phyloP scores from a whole-genome alignment of 192 early-diverging fungal species.

The Coemansia asiatica region DNA sequence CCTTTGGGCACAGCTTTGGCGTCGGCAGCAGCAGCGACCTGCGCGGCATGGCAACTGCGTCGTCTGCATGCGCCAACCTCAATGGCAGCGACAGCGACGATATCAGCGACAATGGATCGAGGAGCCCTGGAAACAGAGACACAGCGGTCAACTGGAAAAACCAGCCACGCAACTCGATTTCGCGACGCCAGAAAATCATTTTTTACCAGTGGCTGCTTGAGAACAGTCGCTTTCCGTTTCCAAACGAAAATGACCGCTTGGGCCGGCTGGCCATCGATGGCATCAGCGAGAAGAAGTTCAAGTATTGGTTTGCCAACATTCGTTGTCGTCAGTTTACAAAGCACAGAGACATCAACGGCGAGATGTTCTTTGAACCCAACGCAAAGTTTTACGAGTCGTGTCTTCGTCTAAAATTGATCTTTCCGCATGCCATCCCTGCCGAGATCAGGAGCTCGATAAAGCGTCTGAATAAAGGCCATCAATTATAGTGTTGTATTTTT shows the following conservation, averaged over 20 bases:
- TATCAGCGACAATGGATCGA: background rate
- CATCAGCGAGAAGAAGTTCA: conserved; percentile 34
- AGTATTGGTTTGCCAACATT: conserved; percentile 51
- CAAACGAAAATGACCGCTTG: conserved; percentile 30
- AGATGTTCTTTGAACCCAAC: conserved; percentile 33
- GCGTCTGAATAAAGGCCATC: conserved; percentile 8
- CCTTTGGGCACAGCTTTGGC: conserved; percentile 1
- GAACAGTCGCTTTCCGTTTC: conserved; percentile 27
- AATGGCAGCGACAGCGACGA: conserved; percentile 3
- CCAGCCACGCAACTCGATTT: conserved; percentile 38
- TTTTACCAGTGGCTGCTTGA: conserved; percentile 41
- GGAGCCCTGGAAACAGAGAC: conserved; percentile 1
- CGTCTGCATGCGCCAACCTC: background rate
- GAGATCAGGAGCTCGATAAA: conserved; percentile 17
- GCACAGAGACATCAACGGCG: conserved; percentile 19
- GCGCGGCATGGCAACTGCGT: background rate
- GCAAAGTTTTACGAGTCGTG: conserved; percentile 47
- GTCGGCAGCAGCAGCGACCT: background rate
- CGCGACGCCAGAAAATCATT: conserved; percentile 24
- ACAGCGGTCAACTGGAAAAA: conserved; percentile 23
- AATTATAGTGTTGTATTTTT: background rate
- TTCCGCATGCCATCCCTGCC: conserved; percentile 17
- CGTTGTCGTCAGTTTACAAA: conserved; percentile 45
- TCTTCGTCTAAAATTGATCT: conserved; percentile 19
- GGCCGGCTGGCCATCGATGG: conserved; percentile 17